Evolutionary conservation across 2,329 filamentous ascomycete genomes (phyloP).

Genomic region (Rutstroemia sp.): DNA sequence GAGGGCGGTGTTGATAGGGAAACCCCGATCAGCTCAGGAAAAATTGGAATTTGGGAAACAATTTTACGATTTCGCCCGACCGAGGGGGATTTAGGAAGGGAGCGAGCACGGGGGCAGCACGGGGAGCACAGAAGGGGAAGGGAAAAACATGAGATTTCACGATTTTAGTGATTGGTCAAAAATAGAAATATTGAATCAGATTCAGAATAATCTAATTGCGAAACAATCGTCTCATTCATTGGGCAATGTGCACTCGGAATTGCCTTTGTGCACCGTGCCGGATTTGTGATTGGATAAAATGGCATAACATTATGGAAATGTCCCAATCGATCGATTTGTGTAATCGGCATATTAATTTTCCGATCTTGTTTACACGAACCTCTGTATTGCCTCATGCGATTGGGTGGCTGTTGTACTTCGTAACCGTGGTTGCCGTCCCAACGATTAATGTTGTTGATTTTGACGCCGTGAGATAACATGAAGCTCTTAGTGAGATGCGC

Average conservation of each 20-base stretch:
- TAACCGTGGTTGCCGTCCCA: neutral
- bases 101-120: no score
- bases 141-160: neutral
- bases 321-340: no score
- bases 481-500: neutral
- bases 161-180: neutral
- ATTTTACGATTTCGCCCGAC: neutral
- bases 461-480: slow-evolving; percentile 8
- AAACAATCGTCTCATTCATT: no score
- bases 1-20: no score
- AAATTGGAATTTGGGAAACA: neutral
- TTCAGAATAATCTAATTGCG: neutral
- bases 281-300: neutral
- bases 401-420: neutral
- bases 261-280: no score
- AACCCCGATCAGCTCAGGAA: neutral
- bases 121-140: no score
- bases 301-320: neutral
- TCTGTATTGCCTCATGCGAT: neutral
- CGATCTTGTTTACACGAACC: neutral
- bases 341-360: no score
- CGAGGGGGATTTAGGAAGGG: neutral
- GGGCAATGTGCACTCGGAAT: no score
- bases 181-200: neutral
- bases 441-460: slow-evolving; percentile 7